Conservation (phyloP, 2,329 filamentous ascomycete genomes). For the Diaporthe amygdali region DNA sequence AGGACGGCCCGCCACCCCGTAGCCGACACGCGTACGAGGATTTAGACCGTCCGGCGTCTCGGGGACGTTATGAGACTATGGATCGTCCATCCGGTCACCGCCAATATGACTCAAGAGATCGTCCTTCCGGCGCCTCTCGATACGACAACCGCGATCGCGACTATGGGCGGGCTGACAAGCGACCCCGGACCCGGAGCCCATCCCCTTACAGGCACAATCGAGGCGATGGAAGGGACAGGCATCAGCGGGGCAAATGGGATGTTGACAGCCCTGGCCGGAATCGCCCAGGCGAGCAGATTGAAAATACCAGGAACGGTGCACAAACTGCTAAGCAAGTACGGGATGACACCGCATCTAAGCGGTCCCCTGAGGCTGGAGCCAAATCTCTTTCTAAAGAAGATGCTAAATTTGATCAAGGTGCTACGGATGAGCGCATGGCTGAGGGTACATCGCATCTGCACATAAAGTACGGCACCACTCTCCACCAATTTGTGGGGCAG, state of each 20-base stretch:
- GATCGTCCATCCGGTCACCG: conserved; percentile 48
- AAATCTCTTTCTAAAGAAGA: conserved; percentile 64
- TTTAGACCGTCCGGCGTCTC: conserved; percentile 22
- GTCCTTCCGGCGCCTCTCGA: conserved; percentile 36
- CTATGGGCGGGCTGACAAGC: conserved; percentile 35
- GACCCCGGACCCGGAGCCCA: conserved; percentile 34
- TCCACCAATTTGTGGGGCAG: not conserved
- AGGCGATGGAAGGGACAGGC: conserved; percentile 33
- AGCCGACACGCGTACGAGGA: conserved; percentile 60
- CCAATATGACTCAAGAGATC: conserved; percentile 26
- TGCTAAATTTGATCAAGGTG: conserved; percentile 72
- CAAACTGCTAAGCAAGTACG: conserved; percentile 54
- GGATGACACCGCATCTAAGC: conserved; percentile 68
- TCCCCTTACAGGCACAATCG: conserved; percentile 31
- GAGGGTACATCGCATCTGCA: conserved; percentile 33
- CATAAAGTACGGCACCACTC: conserved; percentile 40
- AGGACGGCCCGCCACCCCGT: conserved; percentile 56
- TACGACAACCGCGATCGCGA: conserved; percentile 57
- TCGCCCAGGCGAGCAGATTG: conserved; percentile 35
- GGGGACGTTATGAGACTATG: conserved; percentile 58
- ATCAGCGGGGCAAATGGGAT: conserved; percentile 33
- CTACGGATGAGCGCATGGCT: conserved; percentile 51
- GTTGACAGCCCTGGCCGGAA: conserved; percentile 32
- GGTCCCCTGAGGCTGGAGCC: conserved; percentile 63
- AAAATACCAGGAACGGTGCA: conserved; percentile 48